A percentile compares a stretch with the other conserved stretches of the same genome.
These are phyloP conservation scores for Xylona heveae DNA, from an alignment of 495 filamentous ascomycete species.

Conservation along the genomic window DNA sequence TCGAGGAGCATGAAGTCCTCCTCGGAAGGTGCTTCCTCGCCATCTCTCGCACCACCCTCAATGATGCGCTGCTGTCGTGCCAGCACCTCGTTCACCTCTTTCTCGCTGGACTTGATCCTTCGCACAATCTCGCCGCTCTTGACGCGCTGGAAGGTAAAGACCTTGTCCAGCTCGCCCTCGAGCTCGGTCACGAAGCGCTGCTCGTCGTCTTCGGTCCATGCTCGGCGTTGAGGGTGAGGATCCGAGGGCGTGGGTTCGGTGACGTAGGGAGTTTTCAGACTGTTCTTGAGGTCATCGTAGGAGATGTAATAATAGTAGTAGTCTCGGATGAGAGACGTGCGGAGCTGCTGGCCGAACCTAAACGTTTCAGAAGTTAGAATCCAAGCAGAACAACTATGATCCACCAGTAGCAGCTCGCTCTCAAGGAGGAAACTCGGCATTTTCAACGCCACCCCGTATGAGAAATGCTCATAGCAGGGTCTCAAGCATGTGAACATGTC, in stretches of 20 bases:
- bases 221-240: conserved; percentile 30
- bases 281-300: conserved; percentile 81
- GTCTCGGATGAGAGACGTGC: conserved; percentile 80
- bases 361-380: no score
- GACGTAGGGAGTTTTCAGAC: conserved; percentile 55
- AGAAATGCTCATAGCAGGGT: no score
- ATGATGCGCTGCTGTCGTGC: conserved; percentile 23
- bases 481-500: no score
- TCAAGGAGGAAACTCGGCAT: no score
- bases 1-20: conserved; percentile 90
- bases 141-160: conserved; percentile 87
- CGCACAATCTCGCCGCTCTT: conserved; percentile 87
- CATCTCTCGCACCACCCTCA: conserved; percentile 15
- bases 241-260: conserved; percentile 29
- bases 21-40: conserved; percentile 40
- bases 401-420: no score
- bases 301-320: conserved; percentile 95
- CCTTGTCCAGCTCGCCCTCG: conserved; percentile 85
- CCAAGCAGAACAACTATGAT: no score
- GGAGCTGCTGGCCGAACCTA: conserved; percentile 95
- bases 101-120: conserved; percentile 66
- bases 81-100: conserved; percentile 76
- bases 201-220: conserved; percentile 89
- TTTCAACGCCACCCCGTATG: no score
- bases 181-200: conserved; percentile 67